phyloP scores from a whole-genome alignment of 2,329 filamentous ascomycete genomes.

The Trichoderma sp. region DNA sequence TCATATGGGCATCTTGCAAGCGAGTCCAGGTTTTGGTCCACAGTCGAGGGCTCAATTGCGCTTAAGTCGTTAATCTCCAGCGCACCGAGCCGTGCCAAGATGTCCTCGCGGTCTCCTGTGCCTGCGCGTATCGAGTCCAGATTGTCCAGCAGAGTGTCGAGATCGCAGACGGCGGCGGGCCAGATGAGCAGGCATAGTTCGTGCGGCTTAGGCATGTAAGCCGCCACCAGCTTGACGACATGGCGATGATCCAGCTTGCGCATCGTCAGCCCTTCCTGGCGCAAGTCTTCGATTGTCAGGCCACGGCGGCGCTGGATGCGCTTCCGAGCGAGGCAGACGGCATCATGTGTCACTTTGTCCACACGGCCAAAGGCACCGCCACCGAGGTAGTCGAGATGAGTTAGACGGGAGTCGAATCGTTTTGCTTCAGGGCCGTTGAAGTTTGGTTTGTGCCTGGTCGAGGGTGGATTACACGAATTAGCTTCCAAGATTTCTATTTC shows the following conservation, averaged over 20 bases:
- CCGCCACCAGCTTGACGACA: slow-evolving; percentile 47
- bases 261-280: slow-evolving; percentile 47
- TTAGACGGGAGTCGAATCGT: slow-evolving; percentile 34
- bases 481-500: not conserved
- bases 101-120: slow-evolving; percentile 40
- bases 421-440: slow-evolving; percentile 34
- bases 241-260: slow-evolving; percentile 47
- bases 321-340: slow-evolving; percentile 46
- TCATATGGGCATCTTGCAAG: slow-evolving; percentile 37
- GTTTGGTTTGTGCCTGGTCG: slow-evolving; percentile 30
- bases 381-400: slow-evolving; percentile 39
- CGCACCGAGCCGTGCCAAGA: slow-evolving; percentile 36
- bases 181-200: slow-evolving; percentile 47
- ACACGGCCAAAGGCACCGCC: slow-evolving; percentile 44
- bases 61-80: slow-evolving; percentile 39
- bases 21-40: slow-evolving; percentile 24
- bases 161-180: slow-evolving; percentile 47
- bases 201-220: slow-evolving; percentile 41
- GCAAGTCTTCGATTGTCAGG: slow-evolving; percentile 40
- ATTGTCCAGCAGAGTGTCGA: slow-evolving; percentile 43
- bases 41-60: slow-evolving; percentile 33
- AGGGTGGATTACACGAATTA: not conserved
- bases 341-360: slow-evolving; percentile 41
- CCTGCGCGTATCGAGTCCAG: slow-evolving; percentile 40
- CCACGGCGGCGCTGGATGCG: slow-evolving; percentile 38